These are phyloP conservation scores for Dactylellina haptotyla DNA, from an alignment of 2,329 filamentous ascomycete genomes.

Conservation along the genomic window DNA sequence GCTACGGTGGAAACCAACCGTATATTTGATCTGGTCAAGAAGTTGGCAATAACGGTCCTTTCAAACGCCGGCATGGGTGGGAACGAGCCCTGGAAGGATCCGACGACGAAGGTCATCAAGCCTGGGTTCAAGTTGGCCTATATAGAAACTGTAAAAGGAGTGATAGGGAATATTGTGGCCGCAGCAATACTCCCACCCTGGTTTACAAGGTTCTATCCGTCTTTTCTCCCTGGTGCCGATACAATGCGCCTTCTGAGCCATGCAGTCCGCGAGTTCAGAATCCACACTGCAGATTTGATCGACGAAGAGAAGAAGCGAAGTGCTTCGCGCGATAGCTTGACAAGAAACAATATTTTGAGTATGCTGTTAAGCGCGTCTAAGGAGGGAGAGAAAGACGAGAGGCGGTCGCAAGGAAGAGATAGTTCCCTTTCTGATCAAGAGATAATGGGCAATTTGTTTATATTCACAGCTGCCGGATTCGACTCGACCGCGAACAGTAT, in stretches of 20 bases:
- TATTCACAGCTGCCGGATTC: slow-evolving; percentile 65
- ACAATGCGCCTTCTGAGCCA: slow-evolving; percentile 22
- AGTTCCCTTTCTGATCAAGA: slow-evolving; percentile 61
- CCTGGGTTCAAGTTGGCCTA: slow-evolving; percentile 59
- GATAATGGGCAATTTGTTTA: slow-evolving; percentile 62
- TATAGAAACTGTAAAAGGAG: slow-evolving; percentile 54
- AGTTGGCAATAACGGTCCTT: slow-evolving; percentile 60
- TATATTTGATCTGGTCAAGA: slow-evolving; percentile 60
- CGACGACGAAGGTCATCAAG: slow-evolving; percentile 21
- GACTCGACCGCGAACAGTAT: slow-evolving; percentile 67
- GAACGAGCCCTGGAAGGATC: slow-evolving; percentile 54
- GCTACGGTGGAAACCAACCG: slow-evolving; percentile 37
- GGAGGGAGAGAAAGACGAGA: slow-evolving; percentile 56
- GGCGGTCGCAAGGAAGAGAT: slow-evolving; percentile 15
- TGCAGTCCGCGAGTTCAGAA: slow-evolving; percentile 30
- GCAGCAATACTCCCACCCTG: slow-evolving; percentile 29
- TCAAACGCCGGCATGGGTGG: slow-evolving; percentile 59
- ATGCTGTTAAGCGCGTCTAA: slow-evolving; percentile 59
- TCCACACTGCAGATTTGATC: slow-evolving; percentile 20
- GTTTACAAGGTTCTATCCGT: slow-evolving; percentile 22
- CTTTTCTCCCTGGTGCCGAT: slow-evolving; percentile 31
- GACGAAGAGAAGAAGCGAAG: slow-evolving; percentile 26
- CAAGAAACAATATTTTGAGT: slow-evolving; percentile 59
- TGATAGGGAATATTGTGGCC: slow-evolving; percentile 15
- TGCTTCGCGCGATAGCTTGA: slow-evolving; percentile 55